phyloP scores from a whole-genome alignment of 257 asterid species.

The Fraxinus pennsylvanica region DNA sequence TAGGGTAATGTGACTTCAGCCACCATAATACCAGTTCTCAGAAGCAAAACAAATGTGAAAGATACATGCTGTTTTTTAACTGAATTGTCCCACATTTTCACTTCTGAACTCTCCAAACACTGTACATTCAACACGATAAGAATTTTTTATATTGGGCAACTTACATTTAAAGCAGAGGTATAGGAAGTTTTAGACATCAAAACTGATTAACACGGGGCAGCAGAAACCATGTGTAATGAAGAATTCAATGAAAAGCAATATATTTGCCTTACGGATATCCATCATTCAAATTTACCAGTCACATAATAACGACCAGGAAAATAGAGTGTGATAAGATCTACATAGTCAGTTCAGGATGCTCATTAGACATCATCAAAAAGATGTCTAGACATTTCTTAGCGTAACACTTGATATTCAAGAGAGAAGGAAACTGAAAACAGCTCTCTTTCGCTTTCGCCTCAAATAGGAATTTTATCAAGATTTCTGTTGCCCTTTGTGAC shows the following conservation, averaged over 20 bases:
- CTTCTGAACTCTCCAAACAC: neutral
- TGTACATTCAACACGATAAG: neutral
- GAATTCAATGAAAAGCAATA: neutral
- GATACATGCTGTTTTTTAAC: neutral
- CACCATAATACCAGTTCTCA: conserved; percentile 3
- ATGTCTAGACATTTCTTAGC: neutral
- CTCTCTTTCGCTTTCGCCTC: neutral
- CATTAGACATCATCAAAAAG: neutral
- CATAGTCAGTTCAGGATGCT: neutral
- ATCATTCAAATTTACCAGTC: neutral
- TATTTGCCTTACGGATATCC: neutral
- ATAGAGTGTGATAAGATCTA: neutral
- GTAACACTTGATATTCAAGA: neutral
- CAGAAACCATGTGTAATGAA: neutral
- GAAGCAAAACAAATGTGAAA: conserved; percentile 9
- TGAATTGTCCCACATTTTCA: neutral
- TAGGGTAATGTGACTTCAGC: conserved; percentile 20
- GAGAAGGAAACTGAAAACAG: neutral
- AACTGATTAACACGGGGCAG: neutral
- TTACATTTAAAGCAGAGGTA: neutral
- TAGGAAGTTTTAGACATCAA: neutral
- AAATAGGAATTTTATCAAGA: neutral
- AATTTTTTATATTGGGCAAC: neutral
- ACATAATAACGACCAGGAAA: neutral
- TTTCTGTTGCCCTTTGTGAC: neutral